Base-by-base conservation (phyloP, 768 basidiomycete genomes). In the Tylopilus cervinicoccineus region DNA sequence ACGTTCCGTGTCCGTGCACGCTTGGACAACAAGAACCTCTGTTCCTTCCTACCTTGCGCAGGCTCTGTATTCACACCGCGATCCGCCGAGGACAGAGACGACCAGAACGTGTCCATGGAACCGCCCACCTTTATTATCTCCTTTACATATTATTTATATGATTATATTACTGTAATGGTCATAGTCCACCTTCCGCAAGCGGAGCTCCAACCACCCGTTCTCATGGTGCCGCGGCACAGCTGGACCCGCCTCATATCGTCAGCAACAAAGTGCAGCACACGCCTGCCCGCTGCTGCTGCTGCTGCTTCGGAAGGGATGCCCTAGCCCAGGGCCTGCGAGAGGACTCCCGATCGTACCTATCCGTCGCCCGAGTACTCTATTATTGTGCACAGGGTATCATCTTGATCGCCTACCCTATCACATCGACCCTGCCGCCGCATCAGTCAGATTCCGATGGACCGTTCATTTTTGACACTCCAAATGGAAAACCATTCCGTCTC, bases 401-500 rank as follows among this genome's bases (percentile, higher is more conserved):
- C 57, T 65, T 63, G 65, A 67, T 67, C 65, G 55, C 55, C 58
- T 63, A 67, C 67, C 67, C 65, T 69, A 67, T 67, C 66, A 67
- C 56, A 53, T 38, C 65, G 66, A 67, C 66, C 65, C 65, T 66
- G 62, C 47, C 42, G 40, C 58, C 42, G 40, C 58, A 65, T 65
- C 63, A 65, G 56, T 53, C 55, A 59, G 60, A 65, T 65, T 65
- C 58, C 63, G 63, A 59, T 61, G 54, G 14, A 14, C 45, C 53
- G 37, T 65, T 56, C 56, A 64, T 62, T 56, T n/a, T 53, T 50
- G 43, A 13, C 48, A 28, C 58, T 49, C 48, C 31, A 57, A 52
- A 55, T 62, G 60, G 62, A 51, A n/a, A 53, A 55, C n/a, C 11
- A 41, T 62, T 38, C 53, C 52, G 46, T 61, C 42, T 49, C 62